Base-by-base conservation (phyloP, 495 filamentous ascomycete genomes). In the Thozetella sp. region DNA sequence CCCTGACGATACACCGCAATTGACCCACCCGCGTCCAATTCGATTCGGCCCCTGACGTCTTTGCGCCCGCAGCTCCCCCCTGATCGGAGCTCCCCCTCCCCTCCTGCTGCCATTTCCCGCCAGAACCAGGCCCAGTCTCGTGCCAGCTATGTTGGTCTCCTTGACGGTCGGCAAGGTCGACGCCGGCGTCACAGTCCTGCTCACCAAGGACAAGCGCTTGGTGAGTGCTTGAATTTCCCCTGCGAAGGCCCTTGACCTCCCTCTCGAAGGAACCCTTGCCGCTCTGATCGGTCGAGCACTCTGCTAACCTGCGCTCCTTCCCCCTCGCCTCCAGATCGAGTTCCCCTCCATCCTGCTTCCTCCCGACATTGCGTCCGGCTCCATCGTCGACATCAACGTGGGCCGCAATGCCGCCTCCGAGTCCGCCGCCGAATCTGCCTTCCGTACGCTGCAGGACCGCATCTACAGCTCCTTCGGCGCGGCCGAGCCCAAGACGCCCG, bases 111-210 rank as follows among this genome's bases (percentile, higher is more conserved):
- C 43, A 4, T 13, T 20, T 13, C 25, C 27, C 0, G 25, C 19
- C 25, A 3, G 15, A n/a, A 12, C 20, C 24, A 24, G 10, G 2
- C 17, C 24, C 20, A 1, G 3, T 20, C 23, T 48, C 22, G 2
- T 25, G 9, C n/a, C 58, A 55, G 85, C 63, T 22, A 99, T 98
- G 96, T 80, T 99, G 65, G 89, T 99, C 80, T 98, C 95, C 50
- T 86, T 99, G 71, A 99, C 95, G 46, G 96, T 99, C 71, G 95
- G 95, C 79, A 99, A 99, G 81, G 95, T 99, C 76, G 95, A 99
- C 74, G 95, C 95, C 65, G 95, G 95, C 74, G 93, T 99, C 67
- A 96, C 95, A 51, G 96, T 99, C 56, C 87, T 99, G 55, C 83
- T 99, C 58, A 99, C 95, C 37, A 90, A 97, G 67, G 95, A 99